Evolutionary conservation across 2,329 filamentous ascomycete genomes (phyloP), one percentile per base, ranked within the genome.

Genomic region (Endothia cerciana): DNA sequence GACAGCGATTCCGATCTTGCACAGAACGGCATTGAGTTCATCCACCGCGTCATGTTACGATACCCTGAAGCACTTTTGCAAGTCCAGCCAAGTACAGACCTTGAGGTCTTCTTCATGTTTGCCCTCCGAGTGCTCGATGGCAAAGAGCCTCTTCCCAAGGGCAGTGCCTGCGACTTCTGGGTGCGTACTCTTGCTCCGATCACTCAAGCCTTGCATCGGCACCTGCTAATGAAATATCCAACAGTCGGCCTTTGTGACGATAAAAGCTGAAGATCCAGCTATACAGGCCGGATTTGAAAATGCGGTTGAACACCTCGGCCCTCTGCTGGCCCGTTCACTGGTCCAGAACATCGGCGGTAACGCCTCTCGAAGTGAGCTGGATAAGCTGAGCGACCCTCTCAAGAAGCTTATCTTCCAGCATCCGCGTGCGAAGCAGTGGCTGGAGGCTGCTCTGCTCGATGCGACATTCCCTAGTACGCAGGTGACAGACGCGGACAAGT

Each of bases 91-190:
- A 75, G 82, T 13, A 81, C 84, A 1, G 81, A 83, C 13, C 81
- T 90, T 1, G 87, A 90, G 66, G 87, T 83, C 70, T 84, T 93
- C 67, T 90, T 96, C 72, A 78, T 89, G 62, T 94, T 94, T 72
- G 85, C 88, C 0, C 79, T 95, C 15, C 85, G 87, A 71, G 88
- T 91, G 8, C 78, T 96, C 7, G 84, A 89, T 53, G 89, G 89
- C 15, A 87, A 83, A 38, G 92, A 95, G 66, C 88, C 90, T 0
- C 79, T 96, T 11, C 90, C 91, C 0, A 96, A 95, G 77, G 85
- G 85, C 38, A 86, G 90, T 2, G 86, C 92, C 1, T 86, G 89
- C 10, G 87, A 90, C 36, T 91, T 96, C 68, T 95, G 92, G 91
- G 88, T 90, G 77, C 70, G 82, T 73, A 43, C 25, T 11, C 13